These are phyloP conservation scores for Aspergillus homomorphus DNA, from an alignment of 495 filamentous ascomycete genomes.

Conservation along the genomic window DNA sequence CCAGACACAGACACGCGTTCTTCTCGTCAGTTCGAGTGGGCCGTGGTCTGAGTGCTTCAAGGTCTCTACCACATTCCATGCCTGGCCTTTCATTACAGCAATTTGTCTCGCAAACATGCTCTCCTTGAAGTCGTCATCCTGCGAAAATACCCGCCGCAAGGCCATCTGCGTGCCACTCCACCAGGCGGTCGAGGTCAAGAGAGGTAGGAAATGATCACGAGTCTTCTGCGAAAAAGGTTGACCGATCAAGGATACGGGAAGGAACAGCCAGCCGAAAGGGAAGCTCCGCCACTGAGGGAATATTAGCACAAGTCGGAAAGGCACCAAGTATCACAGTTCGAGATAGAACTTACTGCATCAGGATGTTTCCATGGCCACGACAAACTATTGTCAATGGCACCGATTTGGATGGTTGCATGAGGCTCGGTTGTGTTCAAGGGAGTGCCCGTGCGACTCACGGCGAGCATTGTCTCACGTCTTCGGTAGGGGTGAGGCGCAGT, in stretches of 20 bases:
- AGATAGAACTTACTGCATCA: slow-evolving; percentile 63
- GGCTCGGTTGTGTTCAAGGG: slow-evolving; percentile 44
- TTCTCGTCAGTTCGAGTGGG: slow-evolving; percentile 85
- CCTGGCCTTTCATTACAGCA: slow-evolving; percentile 98
- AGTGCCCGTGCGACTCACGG: slow-evolving; percentile 60
- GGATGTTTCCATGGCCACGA: slow-evolving; percentile 99
- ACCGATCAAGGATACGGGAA: slow-evolving; percentile 93
- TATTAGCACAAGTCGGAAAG: slow-evolving; percentile 21
- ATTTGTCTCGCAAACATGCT: slow-evolving; percentile 97
- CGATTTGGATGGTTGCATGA: slow-evolving; percentile 68
- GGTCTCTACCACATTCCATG: slow-evolving; percentile 98
- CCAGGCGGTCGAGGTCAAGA: slow-evolving; percentile 91
- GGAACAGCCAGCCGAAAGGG: slow-evolving; percentile 97
- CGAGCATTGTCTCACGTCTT: slow-evolving; percentile 80
- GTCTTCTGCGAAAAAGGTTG: slow-evolving; percentile 93
- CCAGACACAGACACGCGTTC: slow-evolving; percentile 93
- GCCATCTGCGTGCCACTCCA: slow-evolving; percentile 92
- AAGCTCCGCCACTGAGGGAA: slow-evolving; percentile 71
- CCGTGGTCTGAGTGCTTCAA: slow-evolving; percentile 89
- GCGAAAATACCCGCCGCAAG: slow-evolving; percentile 76
- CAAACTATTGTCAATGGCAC: slow-evolving; percentile 95
- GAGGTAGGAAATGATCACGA: slow-evolving; percentile 85
- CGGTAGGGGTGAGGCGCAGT: slow-evolving; percentile 64
- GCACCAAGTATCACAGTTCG: background rate
- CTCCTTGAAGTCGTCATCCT: slow-evolving; percentile 95